These are phyloP conservation scores for Geosmithia flava DNA, from an alignment of 2,329 filamentous ascomycete genomes.

Conservation along the genomic window DNA sequence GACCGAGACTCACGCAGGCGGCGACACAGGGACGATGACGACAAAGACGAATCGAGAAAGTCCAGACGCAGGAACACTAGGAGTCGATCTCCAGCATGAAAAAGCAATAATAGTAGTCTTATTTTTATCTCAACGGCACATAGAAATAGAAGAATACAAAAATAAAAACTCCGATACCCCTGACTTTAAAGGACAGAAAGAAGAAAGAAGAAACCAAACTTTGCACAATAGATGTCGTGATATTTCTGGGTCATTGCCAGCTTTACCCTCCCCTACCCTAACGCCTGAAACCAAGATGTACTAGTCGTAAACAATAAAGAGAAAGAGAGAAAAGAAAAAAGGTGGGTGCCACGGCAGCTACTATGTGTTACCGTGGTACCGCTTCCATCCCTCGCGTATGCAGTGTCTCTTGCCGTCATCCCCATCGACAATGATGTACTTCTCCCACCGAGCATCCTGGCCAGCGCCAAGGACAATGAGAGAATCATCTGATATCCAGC, in stretches of 20 bases:
- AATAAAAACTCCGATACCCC: neutral
- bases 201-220: slow-evolving; percentile 1
- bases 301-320: neutral
- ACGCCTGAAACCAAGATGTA: neutral
- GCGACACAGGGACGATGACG: slow-evolving; percentile 11
- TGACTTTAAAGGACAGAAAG: neutral
- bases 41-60: slow-evolving; percentile 10
- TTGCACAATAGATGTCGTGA: neutral
- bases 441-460: slow-evolving; percentile 75
- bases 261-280: neutral
- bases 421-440: slow-evolving; percentile 59
- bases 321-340: neutral
- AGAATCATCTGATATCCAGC: slow-evolving; percentile 67
- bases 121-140: neutral
- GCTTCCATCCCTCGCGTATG: slow-evolving; percentile 69
- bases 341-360: neutral
- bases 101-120: slow-evolving; percentile 1
- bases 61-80: slow-evolving; percentile 18
- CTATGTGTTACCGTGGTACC: slow-evolving; percentile 46
- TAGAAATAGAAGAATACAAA: neutral
- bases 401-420: slow-evolving; percentile 56
- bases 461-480: slow-evolving; percentile 71
- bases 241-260: neutral
- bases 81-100: slow-evolving; percentile 26
- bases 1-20: slow-evolving; percentile 14